Base-by-base conservation (phyloP, 768 basidiomycete genomes). In the Boletus speciosus region DNA sequence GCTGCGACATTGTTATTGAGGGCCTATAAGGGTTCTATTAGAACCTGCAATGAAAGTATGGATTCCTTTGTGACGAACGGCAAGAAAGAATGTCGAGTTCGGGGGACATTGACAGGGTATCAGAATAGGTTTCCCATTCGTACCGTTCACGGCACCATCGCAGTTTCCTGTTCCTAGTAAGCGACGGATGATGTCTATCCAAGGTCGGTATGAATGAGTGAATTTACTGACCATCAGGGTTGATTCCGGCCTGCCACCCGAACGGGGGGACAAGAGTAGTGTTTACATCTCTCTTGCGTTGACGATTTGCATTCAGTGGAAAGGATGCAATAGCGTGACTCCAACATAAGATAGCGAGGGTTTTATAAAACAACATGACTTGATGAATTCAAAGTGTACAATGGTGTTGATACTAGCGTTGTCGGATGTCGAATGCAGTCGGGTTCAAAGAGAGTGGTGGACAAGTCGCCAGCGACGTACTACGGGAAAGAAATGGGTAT, bases 81-180 rank as follows among this genome's bases (percentile, higher is more conserved):
- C 38, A 56, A 85, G 74, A 72, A 84, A 88, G 29, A 65, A 66
- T 12, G 66, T 63, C 54, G 78, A 76, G 54, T 76, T 71, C 1
- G 86, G 86, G 32, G 86, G 86, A 68, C 85, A 88, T 34, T 70
- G 61, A 63, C 84, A 87, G 3, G 86, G 86, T 19, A 88, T 76
- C 66, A 80, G 79, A 61, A 87, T 75, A 9, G 78, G 75, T 29
- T 75, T 68, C 3, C 84, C 85, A 32, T 79, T 73, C 8, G 81
- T 72, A 23, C 82, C 83, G 4, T 77, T 76, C 35, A 82, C 76
- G 1, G 78, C 77, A 6, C 86, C 86, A 55, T 87, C 83, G 54
- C 87, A 87, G 57, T 87, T 80, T n/a, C 84, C 86, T 6, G 82
- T 83, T 15, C 86, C 74, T 70, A 46, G 38, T 41, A 49, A 21